A percentile compares a stretch with the other conserved stretches of the same genome.
Conservation (phyloP, 805 yeast species). For the Ogataea nonfermentans region DNA sequence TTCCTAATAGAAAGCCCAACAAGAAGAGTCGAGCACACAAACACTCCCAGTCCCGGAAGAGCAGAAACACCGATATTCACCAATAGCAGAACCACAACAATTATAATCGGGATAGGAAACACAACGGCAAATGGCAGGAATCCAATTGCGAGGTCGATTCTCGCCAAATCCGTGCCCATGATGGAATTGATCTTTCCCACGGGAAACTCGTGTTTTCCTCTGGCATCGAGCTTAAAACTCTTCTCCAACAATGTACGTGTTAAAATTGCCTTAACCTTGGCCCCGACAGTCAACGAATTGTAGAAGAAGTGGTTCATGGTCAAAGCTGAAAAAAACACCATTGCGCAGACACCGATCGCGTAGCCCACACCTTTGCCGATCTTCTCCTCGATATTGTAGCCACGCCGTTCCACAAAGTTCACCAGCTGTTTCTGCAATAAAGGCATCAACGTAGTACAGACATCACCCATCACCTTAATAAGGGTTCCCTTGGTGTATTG, state of each 20-base stretch:
- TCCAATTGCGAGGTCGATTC: constrained; percentile 72
- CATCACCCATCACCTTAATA: constrained; percentile 44
- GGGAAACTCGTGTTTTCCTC: constrained; percentile 61
- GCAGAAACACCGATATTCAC: constrained; percentile 71
- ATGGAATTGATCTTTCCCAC: constrained; percentile 72
- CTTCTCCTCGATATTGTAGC: constrained; percentile 38
- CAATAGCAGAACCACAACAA: constrained; percentile 64
- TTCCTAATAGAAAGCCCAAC: constrained; percentile 46
- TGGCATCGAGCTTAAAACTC: constrained; percentile 57
- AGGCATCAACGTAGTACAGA: constrained; percentile 56
- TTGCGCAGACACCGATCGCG: constrained; percentile 63
- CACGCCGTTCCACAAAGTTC: constrained; percentile 54
- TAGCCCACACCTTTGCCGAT: constrained; percentile 72
- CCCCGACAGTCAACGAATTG: constrained; percentile 60
- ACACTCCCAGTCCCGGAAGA: constrained; percentile 65
- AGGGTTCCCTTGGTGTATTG: constrained; percentile 42
- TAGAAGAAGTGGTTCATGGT: constrained; percentile 63
- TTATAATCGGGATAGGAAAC: constrained; percentile 60
- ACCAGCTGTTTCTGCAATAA: constrained; percentile 63
- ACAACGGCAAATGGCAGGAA: constrained; percentile 64
- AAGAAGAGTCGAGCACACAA: constrained; percentile 45
- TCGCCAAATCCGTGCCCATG: constrained; percentile 76
- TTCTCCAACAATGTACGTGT: constrained; percentile 68
- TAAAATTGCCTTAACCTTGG: constrained; percentile 64
- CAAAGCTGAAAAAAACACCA: constrained; percentile 50